Evolutionary conservation across 1,139 yeast species (phyloP), one percentile per base, ranked within the genome.

Genomic region (Diutina pseudorugosa): DNA sequence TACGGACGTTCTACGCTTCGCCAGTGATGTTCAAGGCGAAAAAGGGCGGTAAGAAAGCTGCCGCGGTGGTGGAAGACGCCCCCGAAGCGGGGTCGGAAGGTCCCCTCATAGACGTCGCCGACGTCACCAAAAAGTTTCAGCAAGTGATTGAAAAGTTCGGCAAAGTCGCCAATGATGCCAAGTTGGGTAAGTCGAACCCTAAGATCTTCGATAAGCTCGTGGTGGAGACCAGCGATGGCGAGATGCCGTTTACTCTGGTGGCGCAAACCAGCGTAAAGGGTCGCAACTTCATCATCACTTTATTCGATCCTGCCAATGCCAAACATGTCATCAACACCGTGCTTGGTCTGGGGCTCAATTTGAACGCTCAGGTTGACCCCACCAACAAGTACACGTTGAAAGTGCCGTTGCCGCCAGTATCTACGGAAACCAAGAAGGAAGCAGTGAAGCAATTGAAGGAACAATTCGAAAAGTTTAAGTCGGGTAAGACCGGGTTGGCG

Each of bases 311-410:
- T 11, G 72, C 72, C 52, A 77, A 87, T 59, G 76, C 81, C 27
- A 85, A 87, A 61, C 75, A 78, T 56, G 78, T 91, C 27, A 75
- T 85, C 50, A 82, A 88, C 55, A 75, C 90, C 0, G 82, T 91
- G 44, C 65, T 89, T 56, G 84, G 79, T 1, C 74, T 91, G 0
- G 79, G 79, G 12, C 67, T 88, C 63, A 86, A 87, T 60, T 69
- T 91, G 71, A 88, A 85, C 55, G 95, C 97, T 0, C 90, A 85
- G 61, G 72, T 74, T 25, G 91, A 88, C 57, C 79, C 87, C 2
- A 69, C 79, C 52, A 86, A 85, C 62, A 82, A 82, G 51, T 95
- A 86, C 64, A 76, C 84, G 42, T 71, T 91, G 61, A 83, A 80
- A 58, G 83, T 89, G 11, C 80, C 89, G 1, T 71, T 89, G 55